phyloP scores from a whole-genome alignment of 768 basidiomycete genomes.

The Tricholomella constricta region DNA sequence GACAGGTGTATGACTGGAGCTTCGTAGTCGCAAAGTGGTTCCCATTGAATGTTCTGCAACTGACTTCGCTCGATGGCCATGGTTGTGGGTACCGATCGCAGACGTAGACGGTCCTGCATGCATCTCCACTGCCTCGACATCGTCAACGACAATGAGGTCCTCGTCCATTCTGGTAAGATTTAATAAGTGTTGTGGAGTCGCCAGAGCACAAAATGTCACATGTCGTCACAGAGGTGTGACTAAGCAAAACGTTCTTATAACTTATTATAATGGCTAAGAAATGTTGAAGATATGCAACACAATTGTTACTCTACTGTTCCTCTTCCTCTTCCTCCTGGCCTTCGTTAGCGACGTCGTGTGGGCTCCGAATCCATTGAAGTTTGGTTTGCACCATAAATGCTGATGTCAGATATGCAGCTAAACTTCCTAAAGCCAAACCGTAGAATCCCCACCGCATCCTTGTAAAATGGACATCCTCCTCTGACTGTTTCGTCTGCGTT shows the following conservation, averaged over 20 bases:
- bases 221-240: too few relatives aligned
- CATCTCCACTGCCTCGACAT: constrained; percentile 43
- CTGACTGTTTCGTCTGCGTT: constrained; percentile 24
- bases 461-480: constrained; percentile 49
- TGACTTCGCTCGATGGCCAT: constrained; percentile 23
- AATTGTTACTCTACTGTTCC: too few relatives aligned
- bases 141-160: constrained; percentile 64
- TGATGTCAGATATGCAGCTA: constrained; percentile 40
- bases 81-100: constrained; percentile 13
- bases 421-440: constrained; percentile 43
- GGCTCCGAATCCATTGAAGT: background rate
- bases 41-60: constrained; percentile 27
- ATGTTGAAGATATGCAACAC: too few relatives aligned
- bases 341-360: too few relatives aligned
- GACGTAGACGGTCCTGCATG: constrained; percentile 38
- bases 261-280: too few relatives aligned
- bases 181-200: too few relatives aligned
- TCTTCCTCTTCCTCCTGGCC: too few relatives aligned
- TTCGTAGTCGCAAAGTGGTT: constrained; percentile 36
- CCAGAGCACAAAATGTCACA: too few relatives aligned
- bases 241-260: too few relatives aligned
- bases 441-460: constrained; percentile 58
- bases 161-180: constrained; percentile 45
- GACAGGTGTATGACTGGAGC: constrained; percentile 29
- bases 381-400: constrained; percentile 14